These are phyloP conservation scores for Pichia occidentalis DNA, from an alignment of 805 yeast species.

Conservation along the genomic window DNA sequence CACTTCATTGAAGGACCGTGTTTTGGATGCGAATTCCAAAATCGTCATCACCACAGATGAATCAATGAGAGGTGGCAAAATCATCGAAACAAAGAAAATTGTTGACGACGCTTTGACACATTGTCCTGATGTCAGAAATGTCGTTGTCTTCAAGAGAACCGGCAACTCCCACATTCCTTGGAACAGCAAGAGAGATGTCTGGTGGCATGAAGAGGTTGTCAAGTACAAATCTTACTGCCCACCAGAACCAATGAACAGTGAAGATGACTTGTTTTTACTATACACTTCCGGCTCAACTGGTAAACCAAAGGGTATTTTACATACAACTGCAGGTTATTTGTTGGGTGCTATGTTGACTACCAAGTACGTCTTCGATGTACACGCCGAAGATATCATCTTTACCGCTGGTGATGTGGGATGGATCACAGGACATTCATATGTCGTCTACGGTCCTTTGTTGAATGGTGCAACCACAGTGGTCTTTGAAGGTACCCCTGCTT, in stretches of 20 bases:
- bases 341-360: conserved; percentile 69
- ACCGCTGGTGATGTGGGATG: conserved; percentile 91
- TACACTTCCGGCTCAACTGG: conserved; percentile 89
- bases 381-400: conserved; percentile 66
- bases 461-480: conserved; percentile 75
- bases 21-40: conserved; percentile 64
- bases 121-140: conserved; percentile 63
- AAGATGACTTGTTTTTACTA: conserved; percentile 73
- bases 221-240: conserved; percentile 65
- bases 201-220: conserved; percentile 67
- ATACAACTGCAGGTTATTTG: conserved; percentile 73
- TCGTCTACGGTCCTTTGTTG: conserved; percentile 71
- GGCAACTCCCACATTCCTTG: conserved; percentile 49
- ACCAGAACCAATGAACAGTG: conserved; percentile 71
- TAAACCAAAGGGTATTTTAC: conserved; percentile 82
- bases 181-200: conserved; percentile 55
- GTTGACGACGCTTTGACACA: conserved; percentile 71
- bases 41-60: conserved; percentile 77
- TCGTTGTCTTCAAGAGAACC: conserved; percentile 69
- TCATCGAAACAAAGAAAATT: conserved; percentile 71
- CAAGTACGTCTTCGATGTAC: conserved; percentile 70
- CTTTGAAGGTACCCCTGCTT: conserved; percentile 84
- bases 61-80: conserved; percentile 77
- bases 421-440: conserved; percentile 87
- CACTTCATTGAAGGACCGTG: conserved; percentile 64